Evolutionary conservation across 2,329 filamentous ascomycete species (phyloP).

Genomic region (Tolypocladium tropicale): DNA sequence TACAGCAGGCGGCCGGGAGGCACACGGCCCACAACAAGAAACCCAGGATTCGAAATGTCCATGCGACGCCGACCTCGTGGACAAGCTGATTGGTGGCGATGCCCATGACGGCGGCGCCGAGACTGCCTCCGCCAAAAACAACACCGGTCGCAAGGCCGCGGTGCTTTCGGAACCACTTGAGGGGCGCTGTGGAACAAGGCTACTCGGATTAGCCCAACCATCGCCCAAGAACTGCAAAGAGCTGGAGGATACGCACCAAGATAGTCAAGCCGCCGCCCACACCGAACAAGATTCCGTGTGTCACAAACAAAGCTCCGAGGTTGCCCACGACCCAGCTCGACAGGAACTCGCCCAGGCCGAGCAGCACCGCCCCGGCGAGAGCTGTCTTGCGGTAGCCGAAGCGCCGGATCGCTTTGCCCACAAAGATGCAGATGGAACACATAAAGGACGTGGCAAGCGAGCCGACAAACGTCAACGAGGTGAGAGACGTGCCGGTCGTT

Average conservation of each 20-base stretch:
- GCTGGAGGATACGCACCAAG: conserved; percentile 9
- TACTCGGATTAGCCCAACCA: not conserved
- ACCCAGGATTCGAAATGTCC: conserved; percentile 16
- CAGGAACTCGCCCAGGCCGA: conserved; percentile 16
- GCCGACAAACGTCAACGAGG: conserved; percentile 16
- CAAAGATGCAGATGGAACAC: conserved; percentile 14
- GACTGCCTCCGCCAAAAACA: conserved; percentile 15
- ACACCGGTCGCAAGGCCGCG: conserved; percentile 16
- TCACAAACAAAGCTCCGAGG: conserved; percentile 12
- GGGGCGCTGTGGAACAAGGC: conserved; percentile 15
- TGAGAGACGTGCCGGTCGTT: conserved; percentile 10
- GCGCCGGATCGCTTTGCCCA: conserved; percentile 11
- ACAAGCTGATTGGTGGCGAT: conserved; percentile 12
- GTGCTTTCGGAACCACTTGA: conserved; percentile 14
- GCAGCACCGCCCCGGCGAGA: conserved; percentile 11
- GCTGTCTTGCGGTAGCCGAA: conserved; percentile 13
- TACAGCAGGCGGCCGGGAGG: conserved; percentile 14
- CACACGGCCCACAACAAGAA: conserved; percentile 16
- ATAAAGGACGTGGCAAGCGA: conserved; percentile 17
- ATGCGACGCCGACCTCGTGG: conserved; percentile 11
- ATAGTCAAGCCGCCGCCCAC: conserved; percentile 14
- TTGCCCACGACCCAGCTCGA: conserved; percentile 13
- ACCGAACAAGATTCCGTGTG: conserved; percentile 17
- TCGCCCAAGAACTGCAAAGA: not conserved
- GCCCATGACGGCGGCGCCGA: conserved; percentile 16